Evolutionary conservation across 1,284 basidiomycete species (phyloP), one percentile per base, ranked within the genome.

Genomic region (Porodaedalea pini): DNA sequence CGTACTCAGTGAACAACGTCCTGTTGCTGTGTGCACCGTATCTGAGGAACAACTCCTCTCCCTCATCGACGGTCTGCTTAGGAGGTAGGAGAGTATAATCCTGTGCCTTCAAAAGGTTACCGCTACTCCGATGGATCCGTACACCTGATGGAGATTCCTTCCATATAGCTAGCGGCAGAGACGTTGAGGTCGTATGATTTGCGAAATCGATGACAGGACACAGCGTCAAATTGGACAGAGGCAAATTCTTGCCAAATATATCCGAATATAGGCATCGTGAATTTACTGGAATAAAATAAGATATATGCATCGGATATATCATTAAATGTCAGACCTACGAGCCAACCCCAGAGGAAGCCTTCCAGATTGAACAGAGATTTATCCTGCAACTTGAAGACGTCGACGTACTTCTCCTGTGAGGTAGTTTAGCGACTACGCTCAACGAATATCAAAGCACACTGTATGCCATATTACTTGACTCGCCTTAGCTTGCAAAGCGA

Each of bases 131-230:
- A 13, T 23, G n/a, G 21, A 31, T 17, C 34, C 54, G 40, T 29
- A 37, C 27, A 13, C 51, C 32, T 13, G 25, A 21, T 32, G 44
- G 21, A 44, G 31, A 27, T 23, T 37, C 41, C 43, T 41, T 47
- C 40, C 77, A 82, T 3, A 62, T 68, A 67, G 81, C 78, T 56
- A 74, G 71, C 4, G 76, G 72, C 29, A 68, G 63, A 23, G 64
- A 57, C 19, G 69, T 53, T 2, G 65, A 59, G 21, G 69, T 53
- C 2, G 77, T 75, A 63, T 95, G 92, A 65, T 95, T 94, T 15
- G 90, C 90, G 62, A 94, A 87, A 70, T 95, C 92, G 39, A 94
- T 75, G 49, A 94, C 74, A 5, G 92, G 93, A 63, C 90, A 91
- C 62, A 95, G 78, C 0, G 91, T 88, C 62, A 93, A 71, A 67